phyloP scores from a whole-genome alignment of 192 early-diverging fungal genomes.

The Jimgerdemannia lactiflua region DNA sequence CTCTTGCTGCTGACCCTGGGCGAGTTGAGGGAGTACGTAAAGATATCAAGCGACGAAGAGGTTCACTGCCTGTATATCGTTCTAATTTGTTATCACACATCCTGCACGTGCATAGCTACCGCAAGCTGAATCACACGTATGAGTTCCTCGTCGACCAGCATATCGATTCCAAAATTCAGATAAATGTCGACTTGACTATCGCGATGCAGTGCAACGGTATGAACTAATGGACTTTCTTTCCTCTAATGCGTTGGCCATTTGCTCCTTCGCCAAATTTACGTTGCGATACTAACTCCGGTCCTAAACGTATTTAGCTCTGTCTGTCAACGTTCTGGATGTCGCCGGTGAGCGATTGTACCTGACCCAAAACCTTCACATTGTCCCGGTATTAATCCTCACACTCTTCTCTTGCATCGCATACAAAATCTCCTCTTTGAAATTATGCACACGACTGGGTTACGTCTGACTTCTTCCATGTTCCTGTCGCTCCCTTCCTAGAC shows the following conservation, averaged over 20 bases:
- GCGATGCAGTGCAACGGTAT: slow-evolving; percentile 80
- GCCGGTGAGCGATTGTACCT: slow-evolving; percentile 56
- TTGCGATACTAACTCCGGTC: not conserved
- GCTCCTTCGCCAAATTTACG: not conserved
- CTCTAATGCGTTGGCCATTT: slow-evolving; percentile 5
- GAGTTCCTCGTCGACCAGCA: slow-evolving; percentile 78
- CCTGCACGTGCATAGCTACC: slow-evolving; percentile 18
- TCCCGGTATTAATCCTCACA: slow-evolving; percentile 33
- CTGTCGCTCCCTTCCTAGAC: slow-evolving; percentile 6
- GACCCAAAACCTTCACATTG: slow-evolving; percentile 46
- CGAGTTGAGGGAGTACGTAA: slow-evolving; percentile 66
- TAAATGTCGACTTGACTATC: slow-evolving; percentile 85
- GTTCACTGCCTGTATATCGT: not conserved
- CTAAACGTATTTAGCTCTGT: slow-evolving; percentile 38
- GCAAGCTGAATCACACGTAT: slow-evolving; percentile 59
- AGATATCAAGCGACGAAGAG: too few relatives aligned
- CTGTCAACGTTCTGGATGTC: slow-evolving; percentile 68
- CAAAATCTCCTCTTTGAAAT: too few relatives aligned
- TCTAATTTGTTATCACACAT: not conserved
- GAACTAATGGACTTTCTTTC: not conserved
- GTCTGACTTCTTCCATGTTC: not conserved
- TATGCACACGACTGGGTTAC: not conserved
- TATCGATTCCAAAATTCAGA: slow-evolving; percentile 61
- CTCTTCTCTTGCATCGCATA: too few relatives aligned
- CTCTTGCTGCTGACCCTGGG: slow-evolving; percentile 64